A percentile compares a stretch with the other conserved stretches of the same genome.
These are phyloP conservation scores for Penicillium sp. DNA, from an alignment of 2,329 filamentous ascomycete genomes.

Conservation along the genomic window DNA sequence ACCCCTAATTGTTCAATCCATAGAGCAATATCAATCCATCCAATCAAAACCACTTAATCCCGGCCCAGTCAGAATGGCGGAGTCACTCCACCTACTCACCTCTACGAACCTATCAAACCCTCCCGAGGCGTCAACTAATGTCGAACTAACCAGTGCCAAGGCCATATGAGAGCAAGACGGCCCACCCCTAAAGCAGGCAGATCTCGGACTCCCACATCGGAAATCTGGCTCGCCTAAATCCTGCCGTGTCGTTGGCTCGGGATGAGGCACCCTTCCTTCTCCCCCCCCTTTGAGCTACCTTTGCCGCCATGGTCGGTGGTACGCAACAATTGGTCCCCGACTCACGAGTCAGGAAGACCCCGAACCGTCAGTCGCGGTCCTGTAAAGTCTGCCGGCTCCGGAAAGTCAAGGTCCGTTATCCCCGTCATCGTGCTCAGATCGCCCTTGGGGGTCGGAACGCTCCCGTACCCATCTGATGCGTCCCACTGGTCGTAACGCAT, in stretches of 20 bases:
- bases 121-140: background rate
- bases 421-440: slow-evolving; percentile 22
- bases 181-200: slow-evolving; percentile 15
- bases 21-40: background rate
- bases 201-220: slow-evolving; percentile 32
- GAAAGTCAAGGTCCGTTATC: slow-evolving; percentile 40
- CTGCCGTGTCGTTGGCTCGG: slow-evolving; percentile 30
- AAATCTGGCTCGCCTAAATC: slow-evolving; percentile 33
- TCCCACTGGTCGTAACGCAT: background rate
- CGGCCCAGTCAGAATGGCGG: background rate
- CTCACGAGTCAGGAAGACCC: slow-evolving; percentile 28
- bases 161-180: background rate
- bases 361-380: slow-evolving; percentile 38
- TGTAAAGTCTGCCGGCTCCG: slow-evolving; percentile 41
- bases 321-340: slow-evolving; percentile 19
- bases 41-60: background rate
- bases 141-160: background rate
- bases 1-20: background rate
- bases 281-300: slow-evolving; percentile 5
- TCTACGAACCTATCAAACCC: slow-evolving; percentile 1
- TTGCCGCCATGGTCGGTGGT: slow-evolving; percentile 23
- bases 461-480: slow-evolving; percentile 11
- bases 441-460: slow-evolving; percentile 10
- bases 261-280: slow-evolving; percentile 14
- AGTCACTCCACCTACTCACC: background rate